Conservation (phyloP, 75 land plant species). For the Cupressus sempervirens region DNA sequence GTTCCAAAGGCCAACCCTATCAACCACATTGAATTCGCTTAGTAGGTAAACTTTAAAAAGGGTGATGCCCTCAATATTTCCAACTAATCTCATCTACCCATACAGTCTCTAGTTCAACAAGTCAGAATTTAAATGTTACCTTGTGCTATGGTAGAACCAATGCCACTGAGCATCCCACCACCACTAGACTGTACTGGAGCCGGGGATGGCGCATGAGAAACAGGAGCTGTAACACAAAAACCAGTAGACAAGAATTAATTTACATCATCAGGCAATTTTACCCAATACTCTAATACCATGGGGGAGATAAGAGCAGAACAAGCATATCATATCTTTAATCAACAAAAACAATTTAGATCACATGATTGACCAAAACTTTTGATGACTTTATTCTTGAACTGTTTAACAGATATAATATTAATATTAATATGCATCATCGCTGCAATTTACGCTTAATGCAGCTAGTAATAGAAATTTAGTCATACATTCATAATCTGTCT, state of each 20-base stretch:
- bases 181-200: slow-evolving; percentile 41
- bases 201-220: slow-evolving; percentile 66
- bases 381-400: too few species aligned
- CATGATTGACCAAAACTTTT: not conserved
- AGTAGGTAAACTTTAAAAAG: not conserved
- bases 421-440: not conserved
- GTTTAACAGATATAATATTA: too few species aligned
- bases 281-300: not conserved
- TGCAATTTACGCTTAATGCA: not conserved
- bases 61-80: not conserved
- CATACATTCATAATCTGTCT: not conserved
- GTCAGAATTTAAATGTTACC: slow-evolving; percentile 25
- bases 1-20: slow-evolving; percentile 95
- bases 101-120: not conserved
- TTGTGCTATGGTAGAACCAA: slow-evolving; percentile 88
- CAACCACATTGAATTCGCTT: not conserved
- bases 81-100: not conserved
- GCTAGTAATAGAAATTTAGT: not conserved
- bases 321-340: not conserved
- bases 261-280: not conserved
- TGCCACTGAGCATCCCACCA: slow-evolving; percentile 74
- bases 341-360: not conserved
- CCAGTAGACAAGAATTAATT: not conserved
- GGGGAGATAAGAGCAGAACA: not conserved
- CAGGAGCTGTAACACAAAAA: slow-evolving; percentile 43